Evolutionary conservation across 768 basidiomycete species (phyloP).

Genomic region (Kockovaella imperatae): DNA sequence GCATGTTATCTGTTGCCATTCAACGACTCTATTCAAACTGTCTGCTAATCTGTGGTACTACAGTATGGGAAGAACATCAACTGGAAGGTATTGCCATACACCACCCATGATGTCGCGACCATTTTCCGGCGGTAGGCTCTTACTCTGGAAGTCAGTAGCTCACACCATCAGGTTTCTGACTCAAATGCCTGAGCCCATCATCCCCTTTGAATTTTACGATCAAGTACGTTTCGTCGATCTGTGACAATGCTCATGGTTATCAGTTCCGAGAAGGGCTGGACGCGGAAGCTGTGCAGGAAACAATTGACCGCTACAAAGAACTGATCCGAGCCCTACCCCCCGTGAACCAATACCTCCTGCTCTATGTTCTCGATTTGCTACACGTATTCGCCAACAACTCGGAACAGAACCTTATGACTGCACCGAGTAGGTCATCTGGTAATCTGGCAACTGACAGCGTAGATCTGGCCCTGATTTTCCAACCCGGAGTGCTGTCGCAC

Average conservation of each 20-base stretch:
- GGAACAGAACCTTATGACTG: constrained; percentile 91
- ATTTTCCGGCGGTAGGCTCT: constrained; percentile 64
- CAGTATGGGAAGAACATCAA: constrained; percentile 91
- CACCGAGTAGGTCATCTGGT: constrained; percentile 60
- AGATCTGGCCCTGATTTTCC: constrained; percentile 97
- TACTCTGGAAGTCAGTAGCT: background rate
- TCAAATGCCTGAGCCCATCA: constrained; percentile 93
- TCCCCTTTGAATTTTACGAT: constrained; percentile 83
- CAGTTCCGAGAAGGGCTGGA: constrained; percentile 31
- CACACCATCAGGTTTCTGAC: constrained; percentile 60
- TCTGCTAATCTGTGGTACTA: constrained; percentile 3
- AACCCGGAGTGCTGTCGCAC: constrained; percentile 86
- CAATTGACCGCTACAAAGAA: constrained; percentile 70
- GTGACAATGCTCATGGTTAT: background rate
- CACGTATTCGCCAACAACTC: constrained; percentile 88
- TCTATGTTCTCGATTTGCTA: constrained; percentile 91
- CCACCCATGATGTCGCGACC: constrained; percentile 93
- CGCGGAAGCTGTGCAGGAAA: constrained; percentile 4
- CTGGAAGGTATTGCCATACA: constrained; percentile 78
- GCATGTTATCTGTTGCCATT: constrained; percentile 47
- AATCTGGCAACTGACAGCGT: constrained; percentile 9
- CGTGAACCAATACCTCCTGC: constrained; percentile 87
- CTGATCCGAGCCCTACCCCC: constrained; percentile 78
- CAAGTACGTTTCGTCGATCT: constrained; percentile 53
- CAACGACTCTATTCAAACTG: background rate